Evolutionary conservation across 2,329 filamentous ascomycete species (phyloP), one percentile per base, ranked within the genome.

Genomic region (Thelonectria discophora): DNA sequence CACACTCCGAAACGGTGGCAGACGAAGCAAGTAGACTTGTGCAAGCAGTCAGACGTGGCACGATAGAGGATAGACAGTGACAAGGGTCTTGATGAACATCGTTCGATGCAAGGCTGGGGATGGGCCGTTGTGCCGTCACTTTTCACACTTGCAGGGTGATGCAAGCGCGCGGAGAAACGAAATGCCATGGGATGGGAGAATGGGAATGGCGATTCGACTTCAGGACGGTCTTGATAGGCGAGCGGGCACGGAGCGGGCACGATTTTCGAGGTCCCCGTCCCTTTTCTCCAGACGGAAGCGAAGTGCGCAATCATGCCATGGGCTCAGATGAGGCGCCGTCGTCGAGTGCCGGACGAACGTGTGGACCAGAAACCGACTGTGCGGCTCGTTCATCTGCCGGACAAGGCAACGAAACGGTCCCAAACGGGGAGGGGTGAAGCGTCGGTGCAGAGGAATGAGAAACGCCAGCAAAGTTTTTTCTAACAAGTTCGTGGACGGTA

Each of bases 351-450:
- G 50, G 60, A 60, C 40, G 62, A 65, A 61, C 58, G 50, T 30
- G 50, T 59, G 68, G 65, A 69, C 60, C 53, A 51, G n/a, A n/a
- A 24, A 24, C 21, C 46, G 45, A 52, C 43, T 48, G 60, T 65
- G 54, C 52, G 55, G 58, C 42, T 48, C 56, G 54, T 57, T 51
- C 27, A 59, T 60, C 57, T 65, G 53, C 63, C 58, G 59, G 67
- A 64, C 52, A 60, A 65, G 65, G 47, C 21, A 24, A 65, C 69
- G 65, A 70, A 71, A 69, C 68, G 20, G 49, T 47, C 30, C 32
- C 40, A 21, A 30, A 7, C 5, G 5, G 27, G 27, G 27, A 30
- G 27, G 27, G 21, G 21, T 24, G 21, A 24, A 24, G 21, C 3
- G 3, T 34, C 42, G 9, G 18, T 43, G 40, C 13, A 43, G n/a